Conservation (phyloP, 352 stramenopile species). For the Aphanomyces euteiches region DNA sequence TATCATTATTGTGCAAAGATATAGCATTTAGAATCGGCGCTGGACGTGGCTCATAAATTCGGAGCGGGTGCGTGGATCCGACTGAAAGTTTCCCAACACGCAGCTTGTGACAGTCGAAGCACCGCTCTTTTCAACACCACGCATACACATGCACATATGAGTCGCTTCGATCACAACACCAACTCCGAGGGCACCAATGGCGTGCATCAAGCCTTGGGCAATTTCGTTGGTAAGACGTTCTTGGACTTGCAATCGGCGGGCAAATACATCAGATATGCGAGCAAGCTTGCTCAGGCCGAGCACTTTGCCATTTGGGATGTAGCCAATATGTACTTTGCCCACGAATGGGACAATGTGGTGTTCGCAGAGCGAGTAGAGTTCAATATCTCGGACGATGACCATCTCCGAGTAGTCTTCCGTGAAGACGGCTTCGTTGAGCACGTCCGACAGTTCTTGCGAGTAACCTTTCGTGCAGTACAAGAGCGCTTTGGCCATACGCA, state of each 20-base stretch:
- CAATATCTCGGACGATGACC: conserved; percentile 99
- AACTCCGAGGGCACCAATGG: conserved; percentile 95
- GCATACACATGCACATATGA: conserved; percentile 99
- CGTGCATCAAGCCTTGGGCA: conserved; percentile 96
- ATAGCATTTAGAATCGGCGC: conserved; percentile 42
- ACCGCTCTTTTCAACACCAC: conserved; percentile 97
- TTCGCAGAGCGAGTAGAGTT: conserved; percentile 98
- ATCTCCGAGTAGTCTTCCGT: conserved; percentile 98
- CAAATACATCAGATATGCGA: conserved; percentile 96
- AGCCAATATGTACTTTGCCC: conserved; percentile 94
- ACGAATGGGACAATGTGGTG: conserved; percentile 99
- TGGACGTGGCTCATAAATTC: conserved; percentile 89
- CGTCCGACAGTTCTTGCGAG: conserved; percentile 76
- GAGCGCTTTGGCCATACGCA: conserved; percentile 95
- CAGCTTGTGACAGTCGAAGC: conserved; percentile 96
- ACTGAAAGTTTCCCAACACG: conserved; percentile 96
- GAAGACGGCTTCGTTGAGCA: conserved; percentile 98
- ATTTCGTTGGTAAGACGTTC: conserved; percentile 99
- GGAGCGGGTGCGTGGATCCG: conserved; percentile 82
- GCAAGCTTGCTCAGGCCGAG: conserved; percentile 98
- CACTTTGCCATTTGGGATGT: conserved; percentile 95
- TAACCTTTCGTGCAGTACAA: conserved; percentile 97
- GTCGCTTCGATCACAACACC: conserved; percentile 98
- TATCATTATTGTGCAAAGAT: conserved; percentile 11
- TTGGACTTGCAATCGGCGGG: conserved; percentile 97